phyloP scores from a whole-genome alignment of 2,329 filamentous ascomycete species.

The Hypocrella siamensis region DNA sequence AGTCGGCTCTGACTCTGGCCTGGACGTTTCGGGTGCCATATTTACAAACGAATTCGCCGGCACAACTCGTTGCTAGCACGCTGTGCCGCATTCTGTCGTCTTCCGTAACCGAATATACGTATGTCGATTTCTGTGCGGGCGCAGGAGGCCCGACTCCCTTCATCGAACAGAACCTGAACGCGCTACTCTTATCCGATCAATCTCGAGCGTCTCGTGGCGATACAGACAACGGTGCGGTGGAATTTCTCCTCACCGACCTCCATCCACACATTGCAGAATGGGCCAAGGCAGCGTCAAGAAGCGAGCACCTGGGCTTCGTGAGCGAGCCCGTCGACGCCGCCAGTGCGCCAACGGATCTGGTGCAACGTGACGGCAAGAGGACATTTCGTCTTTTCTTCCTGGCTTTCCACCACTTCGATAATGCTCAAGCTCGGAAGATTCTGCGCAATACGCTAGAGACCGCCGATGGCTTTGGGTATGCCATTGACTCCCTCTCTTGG shows the following conservation, averaged over 20 bases:
- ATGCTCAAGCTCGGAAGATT: constrained; percentile 42
- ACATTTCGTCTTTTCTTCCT: constrained; percentile 59
- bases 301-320: constrained; percentile 43
- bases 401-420: constrained; percentile 64
- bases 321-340: constrained; percentile 48
- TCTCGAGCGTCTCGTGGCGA: too few relatives aligned
- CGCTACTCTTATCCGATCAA: constrained; percentile 13
- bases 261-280: constrained; percentile 48
- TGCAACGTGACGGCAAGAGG: constrained; percentile 23
- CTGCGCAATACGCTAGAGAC: constrained; percentile 49
- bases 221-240: constrained; percentile 17
- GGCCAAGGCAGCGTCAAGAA: constrained; percentile 33
- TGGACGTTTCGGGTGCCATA: not conserved
- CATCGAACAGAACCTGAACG: constrained; percentile 45
- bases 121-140: constrained; percentile 65
- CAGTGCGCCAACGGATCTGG: constrained; percentile 35
- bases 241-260: constrained; percentile 51
- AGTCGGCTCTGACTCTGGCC: not conserved
- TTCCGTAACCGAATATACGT: constrained; percentile 36
- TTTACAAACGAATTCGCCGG: constrained; percentile 26
- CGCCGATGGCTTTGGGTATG: constrained; percentile 41
- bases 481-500: not conserved
- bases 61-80: constrained; percentile 41
- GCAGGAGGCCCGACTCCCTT: constrained; percentile 54
- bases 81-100: constrained; percentile 34